Evolutionary conservation across 441 rosid genomes (phyloP), one percentile per base, ranked within the genome.

Genomic region (Breynia disticha): DNA sequence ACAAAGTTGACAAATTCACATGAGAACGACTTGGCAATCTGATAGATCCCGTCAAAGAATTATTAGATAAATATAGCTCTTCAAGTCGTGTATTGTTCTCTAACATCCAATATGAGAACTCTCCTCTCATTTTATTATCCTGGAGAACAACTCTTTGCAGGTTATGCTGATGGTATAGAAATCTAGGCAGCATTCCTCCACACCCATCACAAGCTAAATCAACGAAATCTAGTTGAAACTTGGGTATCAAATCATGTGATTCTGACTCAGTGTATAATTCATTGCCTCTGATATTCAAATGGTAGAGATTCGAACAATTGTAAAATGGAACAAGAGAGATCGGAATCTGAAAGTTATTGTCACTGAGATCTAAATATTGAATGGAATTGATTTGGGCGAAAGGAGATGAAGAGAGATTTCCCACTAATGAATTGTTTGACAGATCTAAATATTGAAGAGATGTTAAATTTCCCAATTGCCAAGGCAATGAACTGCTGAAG

Each of bases 401-500:
- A 1, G 59, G 47, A 59, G 56, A 64, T 0, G 13, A 41, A 0
- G 62, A 19, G 13, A 71, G 46, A 16, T 13, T 37, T 53, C 68
- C 67, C 0, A 0, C 16, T 7, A 73, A 24, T 1, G 66, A 28
- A 55, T 61, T 63, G 4, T 7, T 16, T 5, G 50, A 16, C 13
- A 73, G n/a, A 32, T 62, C 48, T 8, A 70, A 9, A 0, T 18
- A 1, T 42, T 17, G 6, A 18, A 72, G 65, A 0, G 67, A 64
- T 5, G 67, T 62, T 48, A 68, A 45, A 50, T 61, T 72, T 19
- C 13, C 14, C 5, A 69, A 46, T 38, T 74, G 66, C 0, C 0
- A 17, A 6, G 68, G 72, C 16, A 67, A n/a, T 1, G 0, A 0
- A 2, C 68, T 68, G 10, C 1, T 16, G 3, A 69, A 15, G 13